Base-by-base conservation (phyloP, 2,329 filamentous ascomycete species). In the Penicillium sp. region DNA sequence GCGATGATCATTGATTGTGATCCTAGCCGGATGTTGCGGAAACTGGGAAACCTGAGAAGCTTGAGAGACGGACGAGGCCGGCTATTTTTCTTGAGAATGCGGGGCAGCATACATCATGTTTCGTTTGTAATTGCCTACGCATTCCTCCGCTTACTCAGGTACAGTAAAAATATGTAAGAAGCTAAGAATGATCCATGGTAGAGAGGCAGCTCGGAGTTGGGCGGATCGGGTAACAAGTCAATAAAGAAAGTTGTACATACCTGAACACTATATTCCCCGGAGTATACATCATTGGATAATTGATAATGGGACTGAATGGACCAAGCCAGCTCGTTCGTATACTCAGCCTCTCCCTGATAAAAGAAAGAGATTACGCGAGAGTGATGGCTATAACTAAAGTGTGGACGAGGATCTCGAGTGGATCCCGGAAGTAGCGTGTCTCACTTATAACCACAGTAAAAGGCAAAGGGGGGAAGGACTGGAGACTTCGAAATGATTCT, bases 201-300 rank as follows among this genome's bases (percentile, higher is more conserved):
- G 27, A n/a, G 37, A 15, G 18, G n/a, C 15, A 28, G 23, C 15
- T 49, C 49, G 52, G 52, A 29, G 29, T 28, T 23, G 20, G 25
- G 49, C 52, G 52, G 52, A 55, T 55, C 52, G 49, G 52, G 52
- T 49, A 52, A 54, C 35, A 40, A 39, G 46, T 54, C 46, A 53
- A 52, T 48, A 52, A 44, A 38, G 28, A 20, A 37, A 20, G 15
- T 37, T 7, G 33, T 37, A 37, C 33, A 37, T 2, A 37, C 33
- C 20, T 37, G 33, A 12, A 37, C 33, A 37, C 33, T 37, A 20
- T 13, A n/a, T 27, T 13, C 38, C 37, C 54, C 55, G 58, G 55
- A 58, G 46, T 27, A 9, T 41, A 32, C 46, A 18, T 48, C 23
- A 61, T 60, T 61, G 55, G 58, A 24, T 41, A 40, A 42, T 59